Evolutionary conservation across 2,329 filamentous ascomycete genomes (phyloP).

Genomic region (Camillea tinctor): DNA sequence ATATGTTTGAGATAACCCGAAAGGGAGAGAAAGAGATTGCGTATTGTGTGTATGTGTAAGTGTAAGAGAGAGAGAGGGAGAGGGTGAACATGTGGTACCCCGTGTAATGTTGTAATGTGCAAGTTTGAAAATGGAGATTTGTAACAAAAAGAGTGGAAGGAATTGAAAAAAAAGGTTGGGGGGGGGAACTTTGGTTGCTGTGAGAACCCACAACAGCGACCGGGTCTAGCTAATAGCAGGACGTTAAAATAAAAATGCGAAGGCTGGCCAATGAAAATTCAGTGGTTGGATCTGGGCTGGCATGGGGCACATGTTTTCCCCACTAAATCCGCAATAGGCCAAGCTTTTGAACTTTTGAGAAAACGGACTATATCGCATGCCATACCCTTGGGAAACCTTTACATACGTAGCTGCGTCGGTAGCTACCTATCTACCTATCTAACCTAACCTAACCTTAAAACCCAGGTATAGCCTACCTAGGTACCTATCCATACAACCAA

Average conservation of each 20-base stretch:
- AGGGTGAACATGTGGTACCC: background rate
- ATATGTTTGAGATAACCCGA: background rate
- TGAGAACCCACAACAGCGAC: conserved; percentile 10
- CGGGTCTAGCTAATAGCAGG: conserved; percentile 4
- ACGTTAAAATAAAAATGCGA: background rate
- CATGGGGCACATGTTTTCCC: background rate
- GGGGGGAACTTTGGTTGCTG: conserved; percentile 13
- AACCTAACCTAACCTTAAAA: too few relatives aligned
- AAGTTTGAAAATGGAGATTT: background rate
- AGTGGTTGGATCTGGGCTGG: conserved; percentile 5
- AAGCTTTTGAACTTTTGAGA: background rate
- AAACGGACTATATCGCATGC: background rate
- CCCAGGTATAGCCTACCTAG: too few relatives aligned
- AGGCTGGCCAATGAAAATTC: conserved; percentile 12
- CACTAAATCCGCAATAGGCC: background rate
- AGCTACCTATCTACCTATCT: too few relatives aligned
- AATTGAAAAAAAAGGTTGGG: background rate
- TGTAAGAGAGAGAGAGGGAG: conserved; percentile 7
- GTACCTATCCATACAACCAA: too few relatives aligned
- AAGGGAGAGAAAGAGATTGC: conserved; percentile 4
- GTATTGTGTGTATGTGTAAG: too few relatives aligned
- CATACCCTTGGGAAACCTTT: too few relatives aligned
- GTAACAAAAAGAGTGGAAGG: background rate
- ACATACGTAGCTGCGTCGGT: too few relatives aligned
- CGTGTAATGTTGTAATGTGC: background rate